Base-by-base conservation (phyloP, 208 protist genomes). In the Endotrypanum monterogeii region DNA sequence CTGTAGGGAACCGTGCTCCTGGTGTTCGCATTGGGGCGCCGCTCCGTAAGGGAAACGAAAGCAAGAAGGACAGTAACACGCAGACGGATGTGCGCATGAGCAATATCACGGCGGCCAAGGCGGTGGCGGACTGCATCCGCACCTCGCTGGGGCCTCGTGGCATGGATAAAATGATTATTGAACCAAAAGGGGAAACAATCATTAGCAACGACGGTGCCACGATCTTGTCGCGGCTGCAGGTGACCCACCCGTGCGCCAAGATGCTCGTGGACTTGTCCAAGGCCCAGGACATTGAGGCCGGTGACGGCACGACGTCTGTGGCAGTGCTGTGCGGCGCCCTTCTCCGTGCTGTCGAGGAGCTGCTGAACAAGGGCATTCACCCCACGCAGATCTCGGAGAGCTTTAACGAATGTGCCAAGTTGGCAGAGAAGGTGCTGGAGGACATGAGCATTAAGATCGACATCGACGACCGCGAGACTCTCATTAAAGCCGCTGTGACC, bases 131-230 rank as follows among this genome's bases (percentile, higher is more conserved):
- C 86, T 96, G 98, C 66, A 94, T 99, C 32, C 91, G 98, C 73
- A 99, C 99, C 35, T 98, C 91, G 25, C 92, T 99, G 16, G 99
- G 99, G 30, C 99, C 99, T n/a, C 88, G 96, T 25, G 99, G 99
- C 58, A 99, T 99, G 98, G 99, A 99, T 78, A 99, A 97, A 74
- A 94, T 97, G 90, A 95, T 97, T 67, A 87, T 93, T 66, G 75
- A 94, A 67, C 76, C 78, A 28, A 92, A 87, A 58, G 97, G 95
- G 62, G 98, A 99, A 79, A 98, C 99, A 35, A 89, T 99, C 55
- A 99, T 99, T 87, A 99, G 98, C 35, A 99, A 99, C 89, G 99
- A 99, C 90, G 99, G 99, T 35, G 99, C 99, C 20, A 99, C 99
- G 20, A 99, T 99, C 79, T 83, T 99, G 28, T 90, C 98, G 55